Evolutionary conservation across 2,329 filamentous ascomycete species (phyloP).

Genomic region (Ophiobolus disseminans): DNA sequence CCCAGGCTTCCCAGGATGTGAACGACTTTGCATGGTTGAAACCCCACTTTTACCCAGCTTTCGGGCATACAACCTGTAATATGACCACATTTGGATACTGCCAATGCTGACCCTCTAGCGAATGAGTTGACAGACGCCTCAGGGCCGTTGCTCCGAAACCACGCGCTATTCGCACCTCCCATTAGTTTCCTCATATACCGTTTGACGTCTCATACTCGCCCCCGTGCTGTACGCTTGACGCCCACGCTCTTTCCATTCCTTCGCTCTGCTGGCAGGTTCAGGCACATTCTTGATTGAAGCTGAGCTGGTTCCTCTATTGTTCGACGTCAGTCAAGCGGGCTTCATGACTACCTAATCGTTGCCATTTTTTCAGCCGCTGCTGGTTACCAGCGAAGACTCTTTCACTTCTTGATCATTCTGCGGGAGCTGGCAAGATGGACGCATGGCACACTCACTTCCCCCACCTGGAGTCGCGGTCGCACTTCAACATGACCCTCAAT

Average conservation of each 20-base stretch:
- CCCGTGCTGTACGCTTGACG: conserved; percentile 47
- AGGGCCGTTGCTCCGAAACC: conserved; percentile 50
- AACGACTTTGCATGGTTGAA: conserved; percentile 46
- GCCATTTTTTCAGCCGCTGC: conserved; percentile 47
- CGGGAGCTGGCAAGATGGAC: conserved; percentile 46
- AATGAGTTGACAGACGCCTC: conserved; percentile 46
- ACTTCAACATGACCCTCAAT: conserved; percentile 50
- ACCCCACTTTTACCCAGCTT: conserved; percentile 42
- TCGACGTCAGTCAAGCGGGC: conserved; percentile 42
- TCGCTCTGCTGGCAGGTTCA: conserved; percentile 52
- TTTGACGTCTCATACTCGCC: conserved; percentile 49
- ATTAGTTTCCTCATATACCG: conserved; percentile 48
- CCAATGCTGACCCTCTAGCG: conserved; percentile 39
- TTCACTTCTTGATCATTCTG: conserved; percentile 40
- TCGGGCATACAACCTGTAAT: conserved; percentile 34
- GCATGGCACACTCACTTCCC: conserved; percentile 41
- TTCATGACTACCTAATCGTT: conserved; percentile 49
- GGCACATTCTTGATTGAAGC: conserved; percentile 42
- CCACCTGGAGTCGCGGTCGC: conserved; percentile 44
- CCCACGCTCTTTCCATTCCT: conserved; percentile 45
- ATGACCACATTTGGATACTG: conserved; percentile 30
- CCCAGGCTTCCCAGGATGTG: conserved; percentile 31
- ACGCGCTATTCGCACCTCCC: conserved; percentile 39
- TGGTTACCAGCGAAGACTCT: conserved; percentile 48
- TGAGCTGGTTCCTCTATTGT: conserved; percentile 46